Percentiles rank a stretch among this genome's conserved stretches.
Conservation (phyloP, 2,329 filamentous ascomycete genomes). For the Aspergillus carbonarius region DNA sequence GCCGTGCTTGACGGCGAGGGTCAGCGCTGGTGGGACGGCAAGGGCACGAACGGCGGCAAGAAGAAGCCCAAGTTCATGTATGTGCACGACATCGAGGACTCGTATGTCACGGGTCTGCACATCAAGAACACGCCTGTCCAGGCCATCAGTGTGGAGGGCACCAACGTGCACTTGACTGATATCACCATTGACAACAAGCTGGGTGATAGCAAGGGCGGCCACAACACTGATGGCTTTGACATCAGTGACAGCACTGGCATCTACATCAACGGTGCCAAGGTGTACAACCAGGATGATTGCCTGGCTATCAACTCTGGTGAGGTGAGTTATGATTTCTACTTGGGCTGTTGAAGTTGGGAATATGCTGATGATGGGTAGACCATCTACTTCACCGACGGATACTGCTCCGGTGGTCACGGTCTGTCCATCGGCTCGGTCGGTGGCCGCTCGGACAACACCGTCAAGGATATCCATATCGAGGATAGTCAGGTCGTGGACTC, state of each 20-base stretch:
- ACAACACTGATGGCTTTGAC: slow-evolving; percentile 54
- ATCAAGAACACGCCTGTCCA: slow-evolving; percentile 42
- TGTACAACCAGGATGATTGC: slow-evolving; percentile 62
- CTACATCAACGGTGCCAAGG: slow-evolving; percentile 51
- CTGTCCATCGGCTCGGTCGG: slow-evolving; percentile 62
- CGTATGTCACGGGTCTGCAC: slow-evolving; percentile 33
- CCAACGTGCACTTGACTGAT: slow-evolving; percentile 51
- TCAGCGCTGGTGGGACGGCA: slow-evolving; percentile 59
- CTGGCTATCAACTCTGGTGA: slow-evolving; percentile 59
- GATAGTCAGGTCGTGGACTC: slow-evolving; percentile 51
- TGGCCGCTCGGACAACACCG: slow-evolving; percentile 55
- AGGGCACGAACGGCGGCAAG: slow-evolving; percentile 62
- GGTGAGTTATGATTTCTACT: slow-evolving; percentile 16
- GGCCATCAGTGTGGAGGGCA: slow-evolving; percentile 43
- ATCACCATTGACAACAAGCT: slow-evolving; percentile 60
- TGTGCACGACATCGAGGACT: slow-evolving; percentile 39
- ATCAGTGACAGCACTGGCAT: slow-evolving; percentile 47
- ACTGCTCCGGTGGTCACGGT: slow-evolving; percentile 47
- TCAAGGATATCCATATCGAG: slow-evolving; percentile 53
- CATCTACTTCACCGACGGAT: slow-evolving; percentile 30
- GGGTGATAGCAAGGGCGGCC: slow-evolving; percentile 47
- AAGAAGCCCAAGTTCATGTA: slow-evolving; percentile 68
- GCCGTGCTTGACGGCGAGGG: slow-evolving; percentile 59
- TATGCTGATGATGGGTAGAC: slow-evolving; percentile 15
- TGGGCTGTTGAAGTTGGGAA: too few relatives aligned